Evolutionary conservation across 257 asterid genomes (phyloP).

Genomic region (Ophiorrhiza pumila): DNA sequence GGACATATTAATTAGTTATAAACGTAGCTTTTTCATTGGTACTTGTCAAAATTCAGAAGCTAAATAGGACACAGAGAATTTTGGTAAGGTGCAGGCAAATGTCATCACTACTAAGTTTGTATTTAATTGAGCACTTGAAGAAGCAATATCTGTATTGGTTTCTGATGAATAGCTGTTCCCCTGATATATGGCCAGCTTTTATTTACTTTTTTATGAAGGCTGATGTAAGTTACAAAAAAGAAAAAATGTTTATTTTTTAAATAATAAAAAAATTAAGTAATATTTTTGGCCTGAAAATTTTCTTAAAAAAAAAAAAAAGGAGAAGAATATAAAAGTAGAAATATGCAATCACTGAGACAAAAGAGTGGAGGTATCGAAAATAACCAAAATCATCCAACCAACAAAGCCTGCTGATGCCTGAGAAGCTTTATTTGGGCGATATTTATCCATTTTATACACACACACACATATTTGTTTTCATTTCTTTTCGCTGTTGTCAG

Average conservation of each 20-base stretch:
- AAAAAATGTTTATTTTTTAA: neutral
- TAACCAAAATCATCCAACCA: constrained; percentile 27
- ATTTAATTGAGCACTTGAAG: constrained; percentile 6
- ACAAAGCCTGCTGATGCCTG: constrained; percentile 32
- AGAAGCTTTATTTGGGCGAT: constrained; percentile 11
- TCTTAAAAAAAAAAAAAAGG: neutral
- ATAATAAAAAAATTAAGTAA: neutral
- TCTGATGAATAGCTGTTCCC: constrained; percentile 7
- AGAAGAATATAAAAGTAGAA: constrained; percentile 24
- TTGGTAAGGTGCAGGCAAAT: neutral
- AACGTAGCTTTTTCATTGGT: too few species aligned
- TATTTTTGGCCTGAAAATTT: neutral
- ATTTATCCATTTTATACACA: constrained; percentile 23
- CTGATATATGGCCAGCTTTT: constrained; percentile 16
- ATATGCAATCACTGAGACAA: constrained; percentile 21
- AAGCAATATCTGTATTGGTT: constrained; percentile 11
- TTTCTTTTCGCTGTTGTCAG: constrained; percentile 11
- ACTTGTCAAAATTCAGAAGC: neutral
- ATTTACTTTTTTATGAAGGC: constrained; percentile 3
- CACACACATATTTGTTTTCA: neutral
- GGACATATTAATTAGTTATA: too few species aligned
- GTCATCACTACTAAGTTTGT: constrained; percentile 15
- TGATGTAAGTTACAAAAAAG: constrained; percentile 7
- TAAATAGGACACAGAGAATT: neutral
- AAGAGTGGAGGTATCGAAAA: constrained; percentile 26